Conservation (phyloP, 371 early-diverging fungal genomes). For the Zychaea mexicana region DNA sequence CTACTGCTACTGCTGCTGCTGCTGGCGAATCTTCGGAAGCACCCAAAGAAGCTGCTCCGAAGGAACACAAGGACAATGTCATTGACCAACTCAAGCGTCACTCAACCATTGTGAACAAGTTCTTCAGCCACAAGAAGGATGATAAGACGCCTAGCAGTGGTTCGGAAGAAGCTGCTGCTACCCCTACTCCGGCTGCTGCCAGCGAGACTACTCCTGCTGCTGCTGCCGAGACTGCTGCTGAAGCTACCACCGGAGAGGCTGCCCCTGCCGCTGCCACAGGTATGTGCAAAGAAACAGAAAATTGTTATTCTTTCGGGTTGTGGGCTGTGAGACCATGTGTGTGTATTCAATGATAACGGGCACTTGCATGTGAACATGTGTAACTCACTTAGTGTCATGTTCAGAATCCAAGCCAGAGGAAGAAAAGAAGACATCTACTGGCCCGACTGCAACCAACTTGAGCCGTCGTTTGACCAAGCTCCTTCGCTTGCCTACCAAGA, state of each 20-base stretch:
- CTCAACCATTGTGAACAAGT: conserved; percentile 33
- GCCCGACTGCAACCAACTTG: conserved; percentile 34
- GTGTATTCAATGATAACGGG: neutral
- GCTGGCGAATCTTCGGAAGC: conserved; percentile 9
- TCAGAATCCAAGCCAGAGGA: conserved; percentile 16
- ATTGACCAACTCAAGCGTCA: conserved; percentile 40
- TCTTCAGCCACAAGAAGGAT: conserved; percentile 42
- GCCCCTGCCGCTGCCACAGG: neutral
- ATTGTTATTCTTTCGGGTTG: neutral
- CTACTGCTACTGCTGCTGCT: too few relatives aligned
- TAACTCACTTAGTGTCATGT: neutral
- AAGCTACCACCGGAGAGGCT: neutral
- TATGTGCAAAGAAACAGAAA: neutral
- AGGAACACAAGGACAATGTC: conserved; percentile 32
- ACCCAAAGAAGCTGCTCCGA: conserved; percentile 5
- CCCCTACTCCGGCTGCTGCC: conserved; percentile 10
- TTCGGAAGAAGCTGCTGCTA: conserved; percentile 11
- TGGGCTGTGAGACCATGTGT: conserved; percentile 6
- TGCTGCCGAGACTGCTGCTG: conserved; percentile 15
- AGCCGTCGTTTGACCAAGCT: conserved; percentile 49
- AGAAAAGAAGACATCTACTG: conserved; percentile 21
- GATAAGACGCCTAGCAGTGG: neutral
- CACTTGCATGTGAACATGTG: conserved; percentile 15
- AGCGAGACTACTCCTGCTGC: conserved; percentile 8
- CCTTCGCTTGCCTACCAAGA: conserved; percentile 32